Evolutionary conservation across 2,329 filamentous ascomycete genomes (phyloP).

Genomic region (Pestalotiopsis sp.): DNA sequence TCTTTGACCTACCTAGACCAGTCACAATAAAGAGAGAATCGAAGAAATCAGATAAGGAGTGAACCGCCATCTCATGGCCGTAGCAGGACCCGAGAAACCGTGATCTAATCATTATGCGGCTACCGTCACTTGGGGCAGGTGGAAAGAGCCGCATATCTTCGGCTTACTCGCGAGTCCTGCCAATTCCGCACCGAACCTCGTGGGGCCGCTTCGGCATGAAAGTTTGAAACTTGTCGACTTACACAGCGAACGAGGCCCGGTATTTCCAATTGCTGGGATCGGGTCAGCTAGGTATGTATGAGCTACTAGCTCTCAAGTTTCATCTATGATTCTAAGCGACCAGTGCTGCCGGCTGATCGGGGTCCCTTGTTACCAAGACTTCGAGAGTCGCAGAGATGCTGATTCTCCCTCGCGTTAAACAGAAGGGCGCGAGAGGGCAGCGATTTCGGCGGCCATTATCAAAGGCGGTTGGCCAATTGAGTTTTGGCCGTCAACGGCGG

Average conservation of each 20-base stretch:
- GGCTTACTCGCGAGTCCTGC: slow-evolving; percentile 13
- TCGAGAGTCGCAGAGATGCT: background rate
- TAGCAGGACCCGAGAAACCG: background rate
- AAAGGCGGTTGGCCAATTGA: background rate
- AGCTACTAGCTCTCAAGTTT: background rate
- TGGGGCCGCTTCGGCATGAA: background rate
- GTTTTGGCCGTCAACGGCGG: slow-evolving; percentile 1
- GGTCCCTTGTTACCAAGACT: background rate
- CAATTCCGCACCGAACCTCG: slow-evolving; percentile 14
- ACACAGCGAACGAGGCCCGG: background rate
- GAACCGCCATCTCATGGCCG: background rate
- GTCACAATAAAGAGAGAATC: background rate
- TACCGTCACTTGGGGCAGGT: slow-evolving; percentile 15
- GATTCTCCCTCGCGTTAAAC: background rate
- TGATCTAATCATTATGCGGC: slow-evolving; percentile 9
- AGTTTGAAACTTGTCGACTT: background rate
- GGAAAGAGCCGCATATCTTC: slow-evolving; percentile 19
- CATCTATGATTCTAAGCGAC: background rate
- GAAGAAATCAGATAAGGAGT: background rate
- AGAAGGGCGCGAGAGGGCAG: background rate
- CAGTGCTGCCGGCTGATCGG: background rate
- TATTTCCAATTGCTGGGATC: background rate
- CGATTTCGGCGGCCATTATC: background rate
- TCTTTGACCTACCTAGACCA: background rate
- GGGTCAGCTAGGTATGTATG: no score